phyloP scores from a whole-genome alignment of 129 eudicot genomes.

The Kitagawia praeruptora region DNA sequence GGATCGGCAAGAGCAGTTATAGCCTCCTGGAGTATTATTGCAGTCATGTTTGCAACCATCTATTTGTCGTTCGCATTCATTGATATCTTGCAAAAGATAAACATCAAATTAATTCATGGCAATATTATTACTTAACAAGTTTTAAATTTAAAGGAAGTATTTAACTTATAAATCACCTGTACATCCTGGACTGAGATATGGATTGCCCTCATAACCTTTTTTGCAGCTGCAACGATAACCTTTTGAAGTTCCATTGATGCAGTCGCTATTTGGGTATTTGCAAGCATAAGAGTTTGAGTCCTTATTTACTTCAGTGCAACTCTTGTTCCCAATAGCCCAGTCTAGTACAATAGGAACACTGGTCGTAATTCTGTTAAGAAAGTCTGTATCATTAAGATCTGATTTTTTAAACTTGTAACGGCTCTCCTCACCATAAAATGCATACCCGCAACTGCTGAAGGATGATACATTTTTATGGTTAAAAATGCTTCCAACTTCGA shows the following conservation, averaged over 20 bases:
- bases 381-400: slow-evolving; percentile 28
- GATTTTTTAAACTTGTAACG: background rate
- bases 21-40: no score
- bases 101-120: no score
- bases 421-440: slow-evolving; percentile 37
- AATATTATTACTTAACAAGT: no score
- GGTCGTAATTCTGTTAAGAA: slow-evolving; percentile 13
- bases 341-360: slow-evolving; percentile 48
- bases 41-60: no score
- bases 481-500: no score
- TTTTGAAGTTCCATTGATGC: background rate
- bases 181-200: slow-evolving; percentile 48
- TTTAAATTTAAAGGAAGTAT: background rate
- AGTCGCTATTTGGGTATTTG: slow-evolving; percentile 20
- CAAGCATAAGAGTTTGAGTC: slow-evolving; percentile 24
- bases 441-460: slow-evolving; percentile 35
- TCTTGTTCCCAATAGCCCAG: slow-evolving; percentile 39
- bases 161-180: slow-evolving; percentile 19
- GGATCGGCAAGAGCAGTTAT: no score
- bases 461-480: slow-evolving; percentile 8
- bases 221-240: slow-evolving; percentile 33
- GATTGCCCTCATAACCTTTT: slow-evolving; percentile 42
- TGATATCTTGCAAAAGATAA: no score
- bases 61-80: no score
- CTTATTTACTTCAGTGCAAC: slow-evolving; percentile 22